phyloP scores from a whole-genome alignment of 495 filamentous ascomycete species.

The Penicillium samsonianum region DNA sequence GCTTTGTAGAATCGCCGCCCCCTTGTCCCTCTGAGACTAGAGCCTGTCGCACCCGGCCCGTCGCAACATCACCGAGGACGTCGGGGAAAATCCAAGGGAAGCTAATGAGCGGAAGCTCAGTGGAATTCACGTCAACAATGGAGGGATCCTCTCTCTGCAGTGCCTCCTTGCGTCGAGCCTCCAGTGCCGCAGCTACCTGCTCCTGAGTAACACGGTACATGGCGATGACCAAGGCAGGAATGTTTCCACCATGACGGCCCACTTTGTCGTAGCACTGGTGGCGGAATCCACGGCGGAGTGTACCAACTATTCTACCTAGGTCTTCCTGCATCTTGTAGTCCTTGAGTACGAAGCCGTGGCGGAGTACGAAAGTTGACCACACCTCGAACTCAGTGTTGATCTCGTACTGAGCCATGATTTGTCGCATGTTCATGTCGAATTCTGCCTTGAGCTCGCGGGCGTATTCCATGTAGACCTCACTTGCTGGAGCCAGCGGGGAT shows the following conservation, averaged over 20 bases:
- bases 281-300: constrained; percentile 67
- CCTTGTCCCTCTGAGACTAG: neutral
- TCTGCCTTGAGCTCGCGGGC: constrained; percentile 68
- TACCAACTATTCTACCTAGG: constrained; percentile 63
- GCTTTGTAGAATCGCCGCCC: neutral
- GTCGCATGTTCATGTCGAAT: constrained; percentile 75
- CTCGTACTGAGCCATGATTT: constrained; percentile 83
- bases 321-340: constrained; percentile 89
- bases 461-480: constrained; percentile 53
- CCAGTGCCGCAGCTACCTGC: constrained; percentile 60
- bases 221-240: constrained; percentile 76
- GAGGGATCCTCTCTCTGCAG: constrained; percentile 22
- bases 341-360: constrained; percentile 60
- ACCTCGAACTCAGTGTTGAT: constrained; percentile 90
- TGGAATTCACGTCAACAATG: constrained; percentile 32
- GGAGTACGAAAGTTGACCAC: constrained; percentile 80
- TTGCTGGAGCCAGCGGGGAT: constrained; percentile 51
- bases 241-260: constrained; percentile 54
- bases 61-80: constrained; percentile 73
- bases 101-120: constrained; percentile 76
- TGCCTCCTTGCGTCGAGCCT: constrained; percentile 22
- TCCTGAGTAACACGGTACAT: constrained; percentile 83
- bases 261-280: constrained; percentile 62
- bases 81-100: constrained; percentile 89
- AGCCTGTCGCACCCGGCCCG: constrained; percentile 13